A percentile compares a stretch with the other conserved stretches of the same genome.
These are phyloP conservation scores for Aspergillus neotritici DNA, from an alignment of 2,329 filamentous ascomycete genomes.

Conservation along the genomic window DNA sequence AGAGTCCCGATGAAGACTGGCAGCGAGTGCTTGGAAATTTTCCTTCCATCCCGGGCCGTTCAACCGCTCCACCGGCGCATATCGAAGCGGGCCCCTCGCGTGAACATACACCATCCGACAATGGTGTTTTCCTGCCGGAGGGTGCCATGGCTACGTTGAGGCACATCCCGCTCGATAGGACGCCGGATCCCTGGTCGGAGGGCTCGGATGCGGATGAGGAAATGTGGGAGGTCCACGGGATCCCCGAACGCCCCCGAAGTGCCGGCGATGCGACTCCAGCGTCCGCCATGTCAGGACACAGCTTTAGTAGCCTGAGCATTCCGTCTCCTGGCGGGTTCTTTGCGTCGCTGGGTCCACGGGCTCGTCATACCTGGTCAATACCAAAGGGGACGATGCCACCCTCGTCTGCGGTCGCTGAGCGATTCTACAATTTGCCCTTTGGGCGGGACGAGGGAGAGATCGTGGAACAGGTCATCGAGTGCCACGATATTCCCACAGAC, in stretches of 20 bases:
- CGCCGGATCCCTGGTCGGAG: conserved; percentile 36
- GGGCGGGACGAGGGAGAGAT: conserved; percentile 45
- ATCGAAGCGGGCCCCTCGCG: conserved; percentile 15
- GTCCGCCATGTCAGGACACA: conserved; percentile 58
- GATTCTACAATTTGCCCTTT: conserved; percentile 86
- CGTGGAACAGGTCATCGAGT: conserved; percentile 64
- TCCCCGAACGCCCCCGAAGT: conserved; percentile 44
- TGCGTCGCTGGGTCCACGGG: conserved; percentile 69
- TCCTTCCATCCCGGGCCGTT: conserved; percentile 31
- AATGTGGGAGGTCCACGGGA: conserved; percentile 56
- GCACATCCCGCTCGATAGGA: conserved; percentile 57
- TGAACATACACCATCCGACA: conserved; percentile 32
- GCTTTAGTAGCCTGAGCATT: conserved; percentile 75
- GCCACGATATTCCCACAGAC: conserved; percentile 38
- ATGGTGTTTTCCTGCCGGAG: conserved; percentile 67
- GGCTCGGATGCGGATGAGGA: conserved; percentile 51
- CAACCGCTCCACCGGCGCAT: conserved; percentile 16
- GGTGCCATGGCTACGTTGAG: conserved; percentile 76
- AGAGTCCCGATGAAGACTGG: conserved; percentile 54
- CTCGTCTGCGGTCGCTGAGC: conserved; percentile 84
- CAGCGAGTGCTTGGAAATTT: conserved; percentile 40
- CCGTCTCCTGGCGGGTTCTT: conserved; percentile 92
- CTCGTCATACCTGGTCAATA: conserved; percentile 76
- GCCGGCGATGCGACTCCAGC: conserved; percentile 44
- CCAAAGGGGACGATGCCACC: conserved; percentile 55